Percentiles rank a stretch among this genome's conserved stretches.
Conservation (phyloP, 495 filamentous ascomycete species). For the Penicillium cosmopolitanum region DNA sequence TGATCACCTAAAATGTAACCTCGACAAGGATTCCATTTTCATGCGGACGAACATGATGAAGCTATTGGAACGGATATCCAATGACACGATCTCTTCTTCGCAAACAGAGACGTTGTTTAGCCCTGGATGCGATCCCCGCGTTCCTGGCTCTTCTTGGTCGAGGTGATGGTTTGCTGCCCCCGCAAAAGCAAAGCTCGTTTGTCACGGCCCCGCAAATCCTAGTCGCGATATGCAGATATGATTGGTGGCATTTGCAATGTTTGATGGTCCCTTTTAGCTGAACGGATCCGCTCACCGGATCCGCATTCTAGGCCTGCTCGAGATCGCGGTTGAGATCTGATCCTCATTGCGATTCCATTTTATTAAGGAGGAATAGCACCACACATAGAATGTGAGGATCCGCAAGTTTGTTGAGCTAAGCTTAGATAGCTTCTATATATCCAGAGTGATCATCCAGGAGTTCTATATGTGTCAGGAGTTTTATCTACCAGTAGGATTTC, state of each 20-base stretch:
- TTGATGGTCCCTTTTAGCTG: not conserved
- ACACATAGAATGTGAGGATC: not conserved
- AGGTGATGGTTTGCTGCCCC: not conserved
- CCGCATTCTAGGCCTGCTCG: not conserved
- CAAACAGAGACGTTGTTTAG: no score
- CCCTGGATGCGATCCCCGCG: no score
- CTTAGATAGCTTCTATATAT: no score
- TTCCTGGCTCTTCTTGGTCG: not conserved
- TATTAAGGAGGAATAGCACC: not conserved
- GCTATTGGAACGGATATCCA: not conserved
- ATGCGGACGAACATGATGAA: not conserved
- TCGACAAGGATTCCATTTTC: not conserved
- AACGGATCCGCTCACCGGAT: conserved; percentile 2
- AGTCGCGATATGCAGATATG: not conserved
- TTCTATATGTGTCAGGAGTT: no score
- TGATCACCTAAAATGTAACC: not conserved
- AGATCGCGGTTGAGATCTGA: not conserved
- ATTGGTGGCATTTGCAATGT: not conserved
- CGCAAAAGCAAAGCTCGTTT: not conserved
- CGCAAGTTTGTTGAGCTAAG: not conserved
- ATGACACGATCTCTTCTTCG: not conserved
- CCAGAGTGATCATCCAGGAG: no score
- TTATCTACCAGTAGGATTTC: no score
- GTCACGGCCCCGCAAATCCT: not conserved
- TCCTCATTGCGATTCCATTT: not conserved